Base-by-base conservation (phyloP, 179 eudicot species). In the Beta corolliflora region DNA sequence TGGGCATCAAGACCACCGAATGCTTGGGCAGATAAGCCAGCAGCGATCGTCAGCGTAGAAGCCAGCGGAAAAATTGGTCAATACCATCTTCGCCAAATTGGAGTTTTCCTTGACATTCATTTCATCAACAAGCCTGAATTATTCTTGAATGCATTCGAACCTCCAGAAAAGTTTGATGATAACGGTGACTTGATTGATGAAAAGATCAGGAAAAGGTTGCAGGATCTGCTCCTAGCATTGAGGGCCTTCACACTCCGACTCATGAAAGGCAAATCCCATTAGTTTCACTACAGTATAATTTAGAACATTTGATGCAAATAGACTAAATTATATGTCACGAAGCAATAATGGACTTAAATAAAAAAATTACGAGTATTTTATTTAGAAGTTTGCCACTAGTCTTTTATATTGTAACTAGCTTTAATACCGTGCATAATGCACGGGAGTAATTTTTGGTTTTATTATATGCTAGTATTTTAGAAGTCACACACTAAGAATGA, bases 111-210 rank as follows among this genome's bases (percentile, higher is more conserved):
- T 5, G 86, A 84, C 46, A 69, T 84, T 59, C 86, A 84, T 48
- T 84, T 84, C 84, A 84, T 84, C 31, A 84, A 84, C 76, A 84
- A 84, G 70, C 86, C 86, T 15, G 86, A 84, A 67, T 81, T 84
- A 25, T 77, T 65, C 63, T n/a, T 84, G 8, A 81, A 81, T 59
- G 76, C 56, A 8, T 1, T 65, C 31, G 79, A 18, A 45, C 54
- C 76, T 72, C 86, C 86, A 0, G 5, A 31, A 3, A 73, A 66
- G 52, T 84, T 84, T 21, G 84, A 84, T 58, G 5, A 6, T 7
- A 78, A 81, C 67, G 86, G 86, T 14, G 84, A 81, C 71, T 77
- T 84, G 55, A 59, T 84, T 48, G 86, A 84, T 52, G 79, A 81
- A 31, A 50, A 7, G 0, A 31, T 61, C 29, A 66, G 29, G 56